Evolutionary conservation across 345 rosid genomes (phyloP).

Genomic region (Citrus unshiu): DNA sequence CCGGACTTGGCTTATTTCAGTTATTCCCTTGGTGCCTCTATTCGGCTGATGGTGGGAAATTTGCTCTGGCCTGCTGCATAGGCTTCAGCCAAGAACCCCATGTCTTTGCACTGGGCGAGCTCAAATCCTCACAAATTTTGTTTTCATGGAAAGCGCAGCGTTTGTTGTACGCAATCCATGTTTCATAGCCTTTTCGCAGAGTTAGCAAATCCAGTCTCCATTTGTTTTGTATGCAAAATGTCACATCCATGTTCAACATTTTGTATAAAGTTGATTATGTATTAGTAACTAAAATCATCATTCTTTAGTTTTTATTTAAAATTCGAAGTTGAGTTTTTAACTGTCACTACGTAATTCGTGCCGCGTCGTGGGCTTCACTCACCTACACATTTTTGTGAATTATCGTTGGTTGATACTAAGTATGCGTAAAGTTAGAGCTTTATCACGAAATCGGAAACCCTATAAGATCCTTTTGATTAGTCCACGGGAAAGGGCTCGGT

Average conservation of each 20-base stretch:
- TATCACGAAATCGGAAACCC: too few relatives aligned
- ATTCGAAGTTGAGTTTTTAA: too few relatives aligned
- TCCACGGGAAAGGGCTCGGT: not conserved
- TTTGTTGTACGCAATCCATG: not conserved
- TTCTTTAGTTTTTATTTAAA: not conserved
- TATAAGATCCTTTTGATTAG: not conserved
- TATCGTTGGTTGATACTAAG: too few relatives aligned
- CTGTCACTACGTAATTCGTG: too few relatives aligned
- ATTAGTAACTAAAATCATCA: not conserved
- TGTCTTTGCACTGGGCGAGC: not conserved
- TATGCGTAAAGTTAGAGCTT: too few relatives aligned
- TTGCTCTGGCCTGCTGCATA: not conserved
- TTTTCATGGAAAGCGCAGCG: constrained; percentile 8
- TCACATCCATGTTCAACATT: not conserved
- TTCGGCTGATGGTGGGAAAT: not conserved
- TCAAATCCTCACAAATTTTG: constrained; percentile 5
- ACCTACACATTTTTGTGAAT: too few relatives aligned
- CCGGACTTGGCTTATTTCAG: not conserved
- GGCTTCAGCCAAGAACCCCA: not conserved
- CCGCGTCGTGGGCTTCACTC: too few relatives aligned
- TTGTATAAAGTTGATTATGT: not conserved
- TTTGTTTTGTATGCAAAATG: not conserved
- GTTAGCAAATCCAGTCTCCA: not conserved
- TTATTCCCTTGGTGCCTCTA: not conserved
- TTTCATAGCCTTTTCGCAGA: not conserved